A percentile compares a stretch with the other conserved stretches of the same genome.
phyloP scores from a whole-genome alignment of 768 basidiomycete genomes.

The Psilocybe azurescens region DNA sequence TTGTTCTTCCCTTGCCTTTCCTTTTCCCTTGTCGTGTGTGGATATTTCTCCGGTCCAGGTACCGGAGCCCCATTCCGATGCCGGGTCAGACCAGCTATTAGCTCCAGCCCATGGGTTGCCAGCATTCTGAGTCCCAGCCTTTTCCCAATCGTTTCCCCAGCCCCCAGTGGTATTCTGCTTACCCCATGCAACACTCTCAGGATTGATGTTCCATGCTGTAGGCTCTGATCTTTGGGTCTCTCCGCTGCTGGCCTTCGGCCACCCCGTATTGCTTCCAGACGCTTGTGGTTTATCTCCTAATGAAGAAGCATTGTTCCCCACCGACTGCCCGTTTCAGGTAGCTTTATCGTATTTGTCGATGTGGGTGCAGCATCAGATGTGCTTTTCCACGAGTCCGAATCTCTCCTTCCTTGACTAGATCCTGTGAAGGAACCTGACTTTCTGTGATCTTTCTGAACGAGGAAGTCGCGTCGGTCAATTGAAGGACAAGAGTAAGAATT shows the following conservation, averaged over 20 bases:
- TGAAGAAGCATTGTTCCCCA: background rate
- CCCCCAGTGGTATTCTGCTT: background rate
- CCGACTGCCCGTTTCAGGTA: conserved; percentile 4
- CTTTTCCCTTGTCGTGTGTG: conserved; percentile 13
- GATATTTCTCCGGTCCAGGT: background rate
- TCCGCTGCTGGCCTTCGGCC: background rate
- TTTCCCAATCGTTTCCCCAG: background rate
- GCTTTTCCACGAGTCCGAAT: background rate
- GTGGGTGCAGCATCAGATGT: conserved; percentile 3
- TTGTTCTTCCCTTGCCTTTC: conserved; percentile 13
- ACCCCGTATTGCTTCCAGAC: background rate
- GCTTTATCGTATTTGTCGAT: conserved; percentile 1
- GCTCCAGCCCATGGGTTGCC: background rate
- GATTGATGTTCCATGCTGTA: background rate
- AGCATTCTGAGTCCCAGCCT: background rate
- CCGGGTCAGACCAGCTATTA: background rate
- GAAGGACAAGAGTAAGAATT: background rate
- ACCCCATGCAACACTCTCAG: background rate
- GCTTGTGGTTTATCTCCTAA: background rate
- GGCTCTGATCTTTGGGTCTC: background rate
- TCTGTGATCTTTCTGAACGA: background rate
- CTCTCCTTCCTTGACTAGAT: background rate
- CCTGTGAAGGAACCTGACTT: background rate
- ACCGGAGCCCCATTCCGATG: background rate
- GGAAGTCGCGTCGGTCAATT: background rate